Evolutionary conservation across 805 yeast genomes (phyloP).

Genomic region (Kuraishia molischiana): DNA sequence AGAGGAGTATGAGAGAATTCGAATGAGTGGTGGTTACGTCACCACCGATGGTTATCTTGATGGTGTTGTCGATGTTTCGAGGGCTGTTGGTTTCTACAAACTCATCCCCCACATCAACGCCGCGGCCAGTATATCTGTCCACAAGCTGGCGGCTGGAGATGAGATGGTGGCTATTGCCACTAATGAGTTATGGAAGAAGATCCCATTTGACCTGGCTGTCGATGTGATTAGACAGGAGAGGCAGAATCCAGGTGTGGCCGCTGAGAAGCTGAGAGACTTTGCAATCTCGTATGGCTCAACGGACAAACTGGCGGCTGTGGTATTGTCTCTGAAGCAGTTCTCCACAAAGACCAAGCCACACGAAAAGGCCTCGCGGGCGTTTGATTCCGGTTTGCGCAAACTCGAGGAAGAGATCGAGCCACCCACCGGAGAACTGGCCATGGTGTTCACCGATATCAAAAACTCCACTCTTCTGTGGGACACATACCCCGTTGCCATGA

Average conservation of each 20-base stretch:
- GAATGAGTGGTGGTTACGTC: slow-evolving; percentile 89
- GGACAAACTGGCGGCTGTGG: slow-evolving; percentile 73
- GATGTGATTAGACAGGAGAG: slow-evolving; percentile 80
- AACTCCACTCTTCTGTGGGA: slow-evolving; percentile 95
- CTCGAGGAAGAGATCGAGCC: slow-evolving; percentile 88
- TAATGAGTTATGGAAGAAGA: slow-evolving; percentile 74
- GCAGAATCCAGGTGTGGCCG: slow-evolving; percentile 82
- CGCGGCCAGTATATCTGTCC: slow-evolving; percentile 67
- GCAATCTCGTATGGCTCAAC: slow-evolving; percentile 88
- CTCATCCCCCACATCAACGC: slow-evolving; percentile 82
- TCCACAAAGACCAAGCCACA: slow-evolving; percentile 21
- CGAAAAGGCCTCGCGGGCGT: slow-evolving; percentile 39
- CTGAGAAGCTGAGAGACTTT: slow-evolving; percentile 86
- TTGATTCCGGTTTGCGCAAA: slow-evolving; percentile 73
- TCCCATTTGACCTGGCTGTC: slow-evolving; percentile 78
- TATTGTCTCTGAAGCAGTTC: slow-evolving; percentile 56
- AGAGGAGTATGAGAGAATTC: slow-evolving; percentile 72
- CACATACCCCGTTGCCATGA: slow-evolving; percentile 83
- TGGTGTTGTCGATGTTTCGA: slow-evolving; percentile 71
- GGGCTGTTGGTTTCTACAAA: slow-evolving; percentile 88
- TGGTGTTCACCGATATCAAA: slow-evolving; percentile 96
- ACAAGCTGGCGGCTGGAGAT: slow-evolving; percentile 55
- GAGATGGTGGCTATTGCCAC: slow-evolving; percentile 83
- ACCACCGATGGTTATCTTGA: slow-evolving; percentile 78
- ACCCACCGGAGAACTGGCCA: slow-evolving; percentile 88